Evolutionary conservation across 2,329 filamentous ascomycete species (phyloP).

Genomic region (Verticillium tricorpus): DNA sequence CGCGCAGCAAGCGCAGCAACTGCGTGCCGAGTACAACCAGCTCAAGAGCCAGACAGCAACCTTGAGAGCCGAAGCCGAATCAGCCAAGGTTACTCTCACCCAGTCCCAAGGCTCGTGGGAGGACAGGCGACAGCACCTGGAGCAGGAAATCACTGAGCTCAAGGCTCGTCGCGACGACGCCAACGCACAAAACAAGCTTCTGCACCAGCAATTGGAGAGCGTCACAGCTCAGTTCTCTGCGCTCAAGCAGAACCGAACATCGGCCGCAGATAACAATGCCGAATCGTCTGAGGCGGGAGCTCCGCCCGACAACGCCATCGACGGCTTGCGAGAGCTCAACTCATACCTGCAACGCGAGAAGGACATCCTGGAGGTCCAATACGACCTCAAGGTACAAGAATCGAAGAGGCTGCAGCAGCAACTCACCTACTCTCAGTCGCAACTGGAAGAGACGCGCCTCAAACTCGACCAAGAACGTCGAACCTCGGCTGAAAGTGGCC

Average conservation of each 20-base stretch:
- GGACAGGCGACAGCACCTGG: conserved; percentile 73
- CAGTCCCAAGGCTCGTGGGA: conserved; percentile 87
- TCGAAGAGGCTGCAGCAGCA: conserved; percentile 85
- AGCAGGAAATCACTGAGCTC: conserved; percentile 77
- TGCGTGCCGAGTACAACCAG: conserved; percentile 77
- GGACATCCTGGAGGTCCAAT: conserved; percentile 96
- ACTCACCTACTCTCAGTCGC: conserved; percentile 77
- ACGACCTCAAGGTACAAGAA: conserved; percentile 84
- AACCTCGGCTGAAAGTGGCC: conserved; percentile 66
- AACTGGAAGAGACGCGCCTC: conserved; percentile 83
- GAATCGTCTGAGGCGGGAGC: conserved; percentile 49
- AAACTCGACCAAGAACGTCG: conserved; percentile 89
- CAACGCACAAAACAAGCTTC: conserved; percentile 81
- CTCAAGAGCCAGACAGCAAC: conserved; percentile 74
- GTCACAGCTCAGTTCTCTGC: conserved; percentile 74
- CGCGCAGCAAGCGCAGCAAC: conserved; percentile 74
- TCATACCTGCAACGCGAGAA: conserved; percentile 91
- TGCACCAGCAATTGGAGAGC: conserved; percentile 84
- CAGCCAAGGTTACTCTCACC: conserved; percentile 70
- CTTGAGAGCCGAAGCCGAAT: conserved; percentile 77
- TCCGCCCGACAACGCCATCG: conserved; percentile 50
- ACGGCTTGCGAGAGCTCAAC: conserved; percentile 85
- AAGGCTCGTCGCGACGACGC: conserved; percentile 77
- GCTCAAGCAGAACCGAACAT: conserved; percentile 68
- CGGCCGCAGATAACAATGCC: conserved; percentile 43